These are phyloP conservation scores for Knufia fluminis DNA, from an alignment of 2,329 filamentous ascomycete species.

Conservation along the genomic window DNA sequence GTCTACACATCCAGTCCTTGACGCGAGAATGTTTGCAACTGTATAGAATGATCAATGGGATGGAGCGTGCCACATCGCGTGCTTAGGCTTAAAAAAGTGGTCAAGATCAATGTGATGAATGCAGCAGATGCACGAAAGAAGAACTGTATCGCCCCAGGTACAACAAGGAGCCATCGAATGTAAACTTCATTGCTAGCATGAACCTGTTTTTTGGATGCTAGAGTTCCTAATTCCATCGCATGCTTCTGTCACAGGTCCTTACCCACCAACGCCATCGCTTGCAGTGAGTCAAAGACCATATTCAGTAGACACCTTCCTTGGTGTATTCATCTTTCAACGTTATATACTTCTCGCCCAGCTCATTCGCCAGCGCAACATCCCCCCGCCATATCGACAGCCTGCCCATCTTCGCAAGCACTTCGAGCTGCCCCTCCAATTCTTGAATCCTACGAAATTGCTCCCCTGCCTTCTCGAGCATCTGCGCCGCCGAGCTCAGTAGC, in stretches of 20 bases:
- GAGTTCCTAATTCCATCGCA: no score
- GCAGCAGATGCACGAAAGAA: no score
- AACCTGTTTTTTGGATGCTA: no score
- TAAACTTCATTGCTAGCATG: neutral
- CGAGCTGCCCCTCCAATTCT: conserved; percentile 61
- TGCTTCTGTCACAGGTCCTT: no score
- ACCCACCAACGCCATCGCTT: no score
- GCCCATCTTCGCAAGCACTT: conserved; percentile 74
- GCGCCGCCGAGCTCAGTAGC: conserved; percentile 49
- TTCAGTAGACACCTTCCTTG: conserved; percentile 11
- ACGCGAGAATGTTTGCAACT: neutral
- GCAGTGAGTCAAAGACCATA: no score
- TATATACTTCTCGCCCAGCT: conserved; percentile 54
- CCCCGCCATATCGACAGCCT: conserved; percentile 63
- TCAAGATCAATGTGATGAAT: no score
- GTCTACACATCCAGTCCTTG: neutral
- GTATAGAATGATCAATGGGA: neutral
- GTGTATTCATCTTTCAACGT: conserved; percentile 43
- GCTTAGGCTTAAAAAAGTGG: no score
- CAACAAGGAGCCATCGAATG: neutral
- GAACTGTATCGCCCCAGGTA: neutral
- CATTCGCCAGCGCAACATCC: conserved; percentile 54
- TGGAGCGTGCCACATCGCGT: neutral
- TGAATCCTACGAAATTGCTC: conserved; percentile 57
- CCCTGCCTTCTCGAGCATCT: conserved; percentile 55